These are phyloP conservation scores for Silene vulgaris DNA, from an alignment of 179 eudicot species.

Conservation along the genomic window DNA sequence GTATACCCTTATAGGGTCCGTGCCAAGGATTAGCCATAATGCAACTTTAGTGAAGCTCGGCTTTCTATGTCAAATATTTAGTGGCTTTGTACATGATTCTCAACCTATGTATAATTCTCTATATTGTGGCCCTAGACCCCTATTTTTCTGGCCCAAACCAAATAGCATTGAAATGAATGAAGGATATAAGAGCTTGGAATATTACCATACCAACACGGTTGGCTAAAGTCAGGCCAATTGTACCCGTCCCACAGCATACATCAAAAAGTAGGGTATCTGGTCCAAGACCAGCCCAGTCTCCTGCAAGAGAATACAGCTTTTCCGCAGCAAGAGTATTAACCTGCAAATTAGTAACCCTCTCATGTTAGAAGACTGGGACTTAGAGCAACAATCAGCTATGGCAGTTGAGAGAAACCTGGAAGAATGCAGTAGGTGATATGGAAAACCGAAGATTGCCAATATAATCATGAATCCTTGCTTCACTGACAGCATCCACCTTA, in stretches of 20 bases:
- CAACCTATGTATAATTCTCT: neutral
- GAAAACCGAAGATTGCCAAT: slow-evolving; percentile 67
- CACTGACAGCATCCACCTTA: slow-evolving; percentile 32
- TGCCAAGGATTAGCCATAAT: neutral
- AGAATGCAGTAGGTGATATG: slow-evolving; percentile 92
- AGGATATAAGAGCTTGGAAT: slow-evolving; percentile 21
- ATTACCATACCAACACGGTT: slow-evolving; percentile 96
- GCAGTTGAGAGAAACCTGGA: slow-evolving; percentile 47
- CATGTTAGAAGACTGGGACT: slow-evolving; percentile 7
- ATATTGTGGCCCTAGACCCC: neutral
- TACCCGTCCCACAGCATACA: slow-evolving; percentile 96
- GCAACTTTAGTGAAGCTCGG: slow-evolving; percentile 6
- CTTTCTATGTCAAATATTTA: neutral
- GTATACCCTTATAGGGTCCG: neutral
- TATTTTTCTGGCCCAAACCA: neutral
- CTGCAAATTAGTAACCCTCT: slow-evolving; percentile 36
- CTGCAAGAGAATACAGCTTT: slow-evolving; percentile 88
- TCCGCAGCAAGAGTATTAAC: slow-evolving; percentile 94
- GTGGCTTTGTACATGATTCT: neutral
- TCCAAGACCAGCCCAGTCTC: slow-evolving; percentile 90
- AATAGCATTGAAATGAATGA: neutral
- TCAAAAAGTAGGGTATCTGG: slow-evolving; percentile 86
- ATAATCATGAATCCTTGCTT: slow-evolving; percentile 78
- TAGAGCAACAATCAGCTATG: slow-evolving; percentile 4
- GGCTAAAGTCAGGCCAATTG: slow-evolving; percentile 94